Conservation (phyloP, 2,329 filamentous ascomycete genomes). For the Fusarium dlaminii region DNA sequence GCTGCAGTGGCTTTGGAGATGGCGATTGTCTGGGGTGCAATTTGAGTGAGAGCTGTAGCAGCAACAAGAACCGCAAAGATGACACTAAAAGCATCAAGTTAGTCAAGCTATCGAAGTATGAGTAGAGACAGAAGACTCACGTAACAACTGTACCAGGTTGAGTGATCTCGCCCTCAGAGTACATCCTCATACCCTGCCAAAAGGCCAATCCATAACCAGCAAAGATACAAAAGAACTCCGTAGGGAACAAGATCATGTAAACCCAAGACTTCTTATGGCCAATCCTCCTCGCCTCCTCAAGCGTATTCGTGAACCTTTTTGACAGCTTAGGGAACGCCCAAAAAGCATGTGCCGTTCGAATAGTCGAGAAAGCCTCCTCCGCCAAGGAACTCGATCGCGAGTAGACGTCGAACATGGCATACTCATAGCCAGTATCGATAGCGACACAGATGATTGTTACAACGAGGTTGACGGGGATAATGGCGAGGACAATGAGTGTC, state of each 20-base stretch:
- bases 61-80: slow-evolving; percentile 59
- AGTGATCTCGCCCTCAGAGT: slow-evolving; percentile 54
- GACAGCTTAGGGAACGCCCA: slow-evolving; percentile 57
- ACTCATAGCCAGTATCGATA: slow-evolving; percentile 55
- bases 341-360: slow-evolving; percentile 62
- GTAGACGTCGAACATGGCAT: slow-evolving; percentile 55
- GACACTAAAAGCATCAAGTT: slow-evolving; percentile 46
- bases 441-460: slow-evolving; percentile 51
- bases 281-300: slow-evolving; percentile 51
- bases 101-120: neutral
- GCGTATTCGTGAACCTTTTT: slow-evolving; percentile 52
- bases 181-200: slow-evolving; percentile 62
- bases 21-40: slow-evolving; percentile 58
- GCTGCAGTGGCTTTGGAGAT: slow-evolving; percentile 58
- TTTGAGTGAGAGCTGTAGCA: slow-evolving; percentile 55
- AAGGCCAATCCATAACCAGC: slow-evolving; percentile 60
- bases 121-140: slow-evolving; percentile 39
- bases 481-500: slow-evolving; percentile 55
- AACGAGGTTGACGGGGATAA: slow-evolving; percentile 56
- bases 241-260: slow-evolving; percentile 55
- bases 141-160: slow-evolving; percentile 59
- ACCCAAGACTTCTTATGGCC: slow-evolving; percentile 56
- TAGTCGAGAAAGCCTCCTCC: slow-evolving; percentile 59
- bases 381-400: slow-evolving; percentile 55
- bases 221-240: slow-evolving; percentile 59